These are phyloP conservation scores for Syzygium grande DNA, from an alignment of 345 rosid genomes.

Conservation along the genomic window DNA sequence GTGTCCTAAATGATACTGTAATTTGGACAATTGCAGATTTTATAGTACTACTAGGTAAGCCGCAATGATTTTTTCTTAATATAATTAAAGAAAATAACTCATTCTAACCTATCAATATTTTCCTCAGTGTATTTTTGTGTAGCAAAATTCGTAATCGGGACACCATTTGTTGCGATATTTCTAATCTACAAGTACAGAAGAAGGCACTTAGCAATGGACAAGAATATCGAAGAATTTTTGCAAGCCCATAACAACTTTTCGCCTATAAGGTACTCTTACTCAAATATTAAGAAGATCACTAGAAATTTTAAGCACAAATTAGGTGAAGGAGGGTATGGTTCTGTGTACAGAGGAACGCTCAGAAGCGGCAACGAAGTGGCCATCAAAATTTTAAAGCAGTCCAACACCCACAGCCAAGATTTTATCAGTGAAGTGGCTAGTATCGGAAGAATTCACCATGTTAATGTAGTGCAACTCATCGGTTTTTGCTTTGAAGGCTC, in stretches of 20 bases:
- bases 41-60: not conserved
- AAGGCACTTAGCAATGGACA: not conserved
- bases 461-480: not conserved
- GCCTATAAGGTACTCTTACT: not conserved
- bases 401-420: not conserved
- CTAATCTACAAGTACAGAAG: not conserved
- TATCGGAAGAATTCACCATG: not conserved
- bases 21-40: not conserved
- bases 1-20: not conserved
- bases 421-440: not conserved
- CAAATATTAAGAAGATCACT: not conserved
- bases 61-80: not conserved
- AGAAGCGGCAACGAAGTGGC: not conserved
- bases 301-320: not conserved
- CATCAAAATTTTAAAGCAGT: not conserved
- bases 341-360: not conserved
- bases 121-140: not conserved
- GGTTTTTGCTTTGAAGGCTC: not conserved
- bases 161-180: not conserved
- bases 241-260: not conserved
- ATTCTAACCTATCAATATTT: not conserved
- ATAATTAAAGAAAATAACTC: not conserved
- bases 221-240: not conserved
- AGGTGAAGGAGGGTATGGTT: not conserved
- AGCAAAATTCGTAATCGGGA: not conserved